Percentiles rank a stretch among this genome's conserved stretches.
These are phyloP conservation scores for Colletotrichum limetticola DNA, from an alignment of 2,329 filamentous ascomycete species.

Conservation along the genomic window DNA sequence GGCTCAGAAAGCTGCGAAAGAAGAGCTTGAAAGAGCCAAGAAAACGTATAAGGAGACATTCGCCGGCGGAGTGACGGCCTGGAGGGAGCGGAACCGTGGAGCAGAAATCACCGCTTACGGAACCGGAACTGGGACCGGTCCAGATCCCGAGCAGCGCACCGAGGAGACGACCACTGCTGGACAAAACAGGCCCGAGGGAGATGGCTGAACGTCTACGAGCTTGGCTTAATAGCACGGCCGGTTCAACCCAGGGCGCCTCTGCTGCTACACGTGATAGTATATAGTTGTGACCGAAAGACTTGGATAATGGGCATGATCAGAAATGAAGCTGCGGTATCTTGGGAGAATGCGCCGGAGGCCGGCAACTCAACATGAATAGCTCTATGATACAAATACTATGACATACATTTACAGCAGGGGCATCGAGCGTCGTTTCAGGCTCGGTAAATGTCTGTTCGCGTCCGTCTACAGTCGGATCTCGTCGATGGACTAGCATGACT, in stretches of 20 bases:
- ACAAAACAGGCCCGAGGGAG: neutral
- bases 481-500: neutral
- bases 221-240: neutral
- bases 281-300: neutral
- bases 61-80: slow-evolving; percentile 5
- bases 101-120: neutral
- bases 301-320: neutral
- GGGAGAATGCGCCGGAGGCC: neutral
- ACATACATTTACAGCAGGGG: slow-evolving; percentile 27
- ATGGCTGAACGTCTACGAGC: neutral
- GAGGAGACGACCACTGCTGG: neutral
- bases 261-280: neutral
- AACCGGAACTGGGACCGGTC: neutral
- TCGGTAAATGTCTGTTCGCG: neutral
- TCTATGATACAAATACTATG: slow-evolving; percentile 34
- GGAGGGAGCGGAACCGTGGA: slow-evolving; percentile 13
- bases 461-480: neutral
- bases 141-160: neutral
- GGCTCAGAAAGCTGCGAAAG: slow-evolving; percentile 4
- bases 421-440: neutral
- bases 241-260: neutral
- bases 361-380: neutral
- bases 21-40: slow-evolving; percentile 9
- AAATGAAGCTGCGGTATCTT: slow-evolving; percentile 4
- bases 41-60: slow-evolving; percentile 14